These are phyloP conservation scores for Taxillus chinensis DNA, from an alignment of 164 flowering plant species.

Conservation along the genomic window DNA sequence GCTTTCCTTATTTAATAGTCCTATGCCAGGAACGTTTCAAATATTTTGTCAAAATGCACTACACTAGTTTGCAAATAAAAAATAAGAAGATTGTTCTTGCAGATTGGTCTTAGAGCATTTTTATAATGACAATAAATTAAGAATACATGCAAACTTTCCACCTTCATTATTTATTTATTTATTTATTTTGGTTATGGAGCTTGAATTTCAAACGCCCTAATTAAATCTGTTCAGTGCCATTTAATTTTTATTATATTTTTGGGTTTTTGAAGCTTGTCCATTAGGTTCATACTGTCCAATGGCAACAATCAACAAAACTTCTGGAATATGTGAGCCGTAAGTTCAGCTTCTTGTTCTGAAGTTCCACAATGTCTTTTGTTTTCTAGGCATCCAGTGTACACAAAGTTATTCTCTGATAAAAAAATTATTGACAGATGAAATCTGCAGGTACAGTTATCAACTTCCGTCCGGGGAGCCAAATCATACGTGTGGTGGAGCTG, in stretches of 20 bases:
- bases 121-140: too few relatives aligned
- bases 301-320: conserved; percentile 56
- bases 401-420: conserved; percentile 10
- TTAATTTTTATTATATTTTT: too few relatives aligned
- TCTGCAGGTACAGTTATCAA: conserved; percentile 74
- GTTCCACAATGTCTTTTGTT: background rate
- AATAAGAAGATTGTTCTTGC: too few relatives aligned
- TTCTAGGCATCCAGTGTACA: background rate
- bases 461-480: conserved; percentile 63
- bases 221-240: conserved; percentile 6
- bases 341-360: conserved; percentile 21
- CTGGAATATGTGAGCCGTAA: conserved; percentile 94
- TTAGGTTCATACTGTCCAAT: conserved; percentile 83
- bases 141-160: background rate
- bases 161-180: background rate
- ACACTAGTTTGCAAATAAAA: too few relatives aligned
- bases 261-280: conserved; percentile 69
- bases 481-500: conserved; percentile 92
- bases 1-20: too few relatives aligned
- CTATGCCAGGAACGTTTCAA: too few relatives aligned
- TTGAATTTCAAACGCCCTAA: background rate
- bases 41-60: too few relatives aligned
- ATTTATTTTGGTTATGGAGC: background rate
- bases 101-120: too few relatives aligned
- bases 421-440: conserved; percentile 10